Evolutionary conservation across 2,329 filamentous ascomycete species (phyloP).

Genomic region (Claviceps capensis): DNA sequence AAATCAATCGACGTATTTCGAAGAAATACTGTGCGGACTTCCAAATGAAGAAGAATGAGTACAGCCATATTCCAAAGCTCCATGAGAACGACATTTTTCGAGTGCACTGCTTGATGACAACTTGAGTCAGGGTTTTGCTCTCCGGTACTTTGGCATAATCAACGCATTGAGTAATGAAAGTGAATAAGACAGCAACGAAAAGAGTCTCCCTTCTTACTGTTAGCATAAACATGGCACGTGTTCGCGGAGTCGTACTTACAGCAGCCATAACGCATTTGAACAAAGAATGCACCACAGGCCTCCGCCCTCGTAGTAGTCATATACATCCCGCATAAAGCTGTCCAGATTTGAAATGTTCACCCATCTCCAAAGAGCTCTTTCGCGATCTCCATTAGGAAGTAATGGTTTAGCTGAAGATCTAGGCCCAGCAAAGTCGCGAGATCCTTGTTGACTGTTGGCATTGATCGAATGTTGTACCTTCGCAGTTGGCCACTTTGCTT

Average conservation of each 20-base stretch:
- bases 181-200: slow-evolving; percentile 72
- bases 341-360: slow-evolving; percentile 84
- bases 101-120: slow-evolving; percentile 61
- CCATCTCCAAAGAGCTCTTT: slow-evolving; percentile 85
- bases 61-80: slow-evolving; percentile 71
- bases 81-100: slow-evolving; percentile 59
- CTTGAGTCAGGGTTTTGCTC: slow-evolving; percentile 40
- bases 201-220: slow-evolving; percentile 48
- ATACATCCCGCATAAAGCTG: slow-evolving; percentile 72
- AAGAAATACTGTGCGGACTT: slow-evolving; percentile 62
- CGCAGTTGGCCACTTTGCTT: slow-evolving; percentile 40
- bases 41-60: slow-evolving; percentile 74
- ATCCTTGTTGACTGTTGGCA: slow-evolving; percentile 18
- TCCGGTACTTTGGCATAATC: slow-evolving; percentile 64
- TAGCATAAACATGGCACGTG: not conserved
- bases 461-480: slow-evolving; percentile 39
- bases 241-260: slow-evolving; percentile 36
- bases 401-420: slow-evolving; percentile 16
- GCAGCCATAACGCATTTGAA: slow-evolving; percentile 54
- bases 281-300: slow-evolving; percentile 78
- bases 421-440: slow-evolving; percentile 9
- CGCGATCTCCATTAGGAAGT: slow-evolving; percentile 30
- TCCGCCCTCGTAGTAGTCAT: slow-evolving; percentile 71
- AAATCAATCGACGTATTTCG: slow-evolving; percentile 57
- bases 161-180: slow-evolving; percentile 74